Base-by-base conservation (phyloP, 2,329 filamentous ascomycete species). In the Setomelanomma holmii region DNA sequence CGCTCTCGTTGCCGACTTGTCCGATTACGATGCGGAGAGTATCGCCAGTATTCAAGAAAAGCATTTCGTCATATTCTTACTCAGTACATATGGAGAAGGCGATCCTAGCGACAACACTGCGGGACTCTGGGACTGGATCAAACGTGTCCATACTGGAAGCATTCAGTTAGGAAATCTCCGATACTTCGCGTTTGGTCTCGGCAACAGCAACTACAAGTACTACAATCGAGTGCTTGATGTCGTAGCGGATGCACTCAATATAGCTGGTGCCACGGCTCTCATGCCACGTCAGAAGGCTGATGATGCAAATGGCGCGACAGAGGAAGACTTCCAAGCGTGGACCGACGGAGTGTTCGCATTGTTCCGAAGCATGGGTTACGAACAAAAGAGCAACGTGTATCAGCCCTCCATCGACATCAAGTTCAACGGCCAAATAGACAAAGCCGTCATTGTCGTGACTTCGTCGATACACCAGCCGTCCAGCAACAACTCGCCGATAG, bases 201-300 rank as follows among this genome's bases (percentile, higher is more conserved):
- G 78, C 5, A 79, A 80, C 62, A 77, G 72, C 58, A 79, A 79
- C 55, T 79, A 80, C 71, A 78, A 78, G 57, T 71, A 78, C 63
- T 79, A 76, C 63, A 80, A 79, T 54, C 67, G 68, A 21, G 76
- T 79, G 7, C 64, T 77, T 10, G 71, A 78, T 47, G 67, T 68
- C 10, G 66, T 76, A 4, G 67, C 61, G 5, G 56, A 68, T 33
- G 60, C 58, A 40, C 58, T 76, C 16, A 60, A 76, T 40, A 47
- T 52, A 5, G 64, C 71, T 22, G 74, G 75, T 20, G 75, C 74
- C 4, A 61, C 58, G 14, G 35, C 61, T 21, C 59, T 77, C 8
- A 63, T 73, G 21, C 63, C 67, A 3, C 56, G 68, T 10, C 74
- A 72, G 4, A 72, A 63, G 49, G 77, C 75, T 5, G 75, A 80